Conservation (phyloP, 345 rosid species). For the Aegle marmelos region DNA sequence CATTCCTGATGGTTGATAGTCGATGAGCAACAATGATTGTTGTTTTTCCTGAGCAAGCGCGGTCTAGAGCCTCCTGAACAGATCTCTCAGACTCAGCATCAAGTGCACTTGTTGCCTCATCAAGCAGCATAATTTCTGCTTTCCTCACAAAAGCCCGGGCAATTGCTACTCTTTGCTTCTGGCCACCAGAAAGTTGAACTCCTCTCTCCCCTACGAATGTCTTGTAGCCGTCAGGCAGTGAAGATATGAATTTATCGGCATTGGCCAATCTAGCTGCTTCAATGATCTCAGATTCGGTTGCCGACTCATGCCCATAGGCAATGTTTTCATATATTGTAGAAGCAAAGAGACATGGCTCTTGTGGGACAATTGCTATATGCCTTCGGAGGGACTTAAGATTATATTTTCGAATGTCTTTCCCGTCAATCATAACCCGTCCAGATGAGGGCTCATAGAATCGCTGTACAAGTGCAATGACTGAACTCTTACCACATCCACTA, state of each 20-base stretch:
- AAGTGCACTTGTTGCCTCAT: conserved; percentile 96
- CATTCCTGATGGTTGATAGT: conserved; percentile 84
- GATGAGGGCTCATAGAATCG: conserved; percentile 92
- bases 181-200: conserved; percentile 93
- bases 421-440: conserved; percentile 82
- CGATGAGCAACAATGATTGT: conserved; percentile 89
- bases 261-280: conserved; percentile 94
- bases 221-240: conserved; percentile 77
- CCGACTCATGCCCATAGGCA: conserved; percentile 82
- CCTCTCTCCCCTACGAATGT: conserved; percentile 92
- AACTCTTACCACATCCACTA: conserved; percentile 97
- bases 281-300: conserved; percentile 82
- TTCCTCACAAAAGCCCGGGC: conserved; percentile 83
- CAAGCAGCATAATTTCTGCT: conserved; percentile 87
- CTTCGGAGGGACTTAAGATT: conserved; percentile 82
- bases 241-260: conserved; percentile 84
- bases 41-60: conserved; percentile 87
- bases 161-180: conserved; percentile 84
- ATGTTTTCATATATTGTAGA: conserved; percentile 84
- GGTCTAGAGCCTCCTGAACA: conserved; percentile 91
- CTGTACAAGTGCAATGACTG: conserved; percentile 75
- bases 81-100: conserved; percentile 93
- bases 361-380: conserved; percentile 93
- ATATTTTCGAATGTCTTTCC: conserved; percentile 92
- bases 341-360: conserved; percentile 91